Conservation (phyloP, 306 rosid species). For the Luffa aegyptiaca region DNA sequence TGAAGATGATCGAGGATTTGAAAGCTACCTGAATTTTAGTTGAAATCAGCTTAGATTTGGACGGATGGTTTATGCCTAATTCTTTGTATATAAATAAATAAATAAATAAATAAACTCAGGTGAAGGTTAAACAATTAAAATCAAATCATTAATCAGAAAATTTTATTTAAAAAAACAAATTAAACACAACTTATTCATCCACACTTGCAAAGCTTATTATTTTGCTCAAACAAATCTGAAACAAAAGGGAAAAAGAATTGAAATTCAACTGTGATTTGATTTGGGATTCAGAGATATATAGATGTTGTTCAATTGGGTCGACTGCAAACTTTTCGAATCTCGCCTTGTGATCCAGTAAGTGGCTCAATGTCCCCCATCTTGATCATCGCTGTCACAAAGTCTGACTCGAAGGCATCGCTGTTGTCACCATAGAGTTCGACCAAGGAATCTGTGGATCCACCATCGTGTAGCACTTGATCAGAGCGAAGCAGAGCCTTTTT, state of each 20-base stretch:
- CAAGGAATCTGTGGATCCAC: conserved; percentile 61
- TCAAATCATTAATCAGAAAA: background rate
- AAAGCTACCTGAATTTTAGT: too few relatives aligned
- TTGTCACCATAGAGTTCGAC: conserved; percentile 35
- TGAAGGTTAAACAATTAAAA: background rate
- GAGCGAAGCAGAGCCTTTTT: conserved; percentile 62
- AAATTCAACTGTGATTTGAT: too few relatives aligned
- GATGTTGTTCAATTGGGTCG: conserved; percentile 14
- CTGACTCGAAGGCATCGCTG: conserved; percentile 22
- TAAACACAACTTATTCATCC: background rate
- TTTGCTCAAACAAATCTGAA: background rate
- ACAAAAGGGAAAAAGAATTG: background rate
- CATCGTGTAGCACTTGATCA: conserved; percentile 52
- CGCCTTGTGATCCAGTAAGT: conserved; percentile 59
- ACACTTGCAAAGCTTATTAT: background rate
- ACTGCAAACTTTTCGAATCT: conserved; percentile 64
- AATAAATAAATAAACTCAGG: background rate
- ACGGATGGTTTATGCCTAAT: too few relatives aligned
- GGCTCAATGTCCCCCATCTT: conserved; percentile 69
- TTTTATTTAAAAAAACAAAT: too few relatives aligned
- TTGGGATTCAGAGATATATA: too few relatives aligned
- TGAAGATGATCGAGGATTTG: too few relatives aligned
- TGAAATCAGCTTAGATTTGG: too few relatives aligned
- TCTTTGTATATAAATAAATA: too few relatives aligned
- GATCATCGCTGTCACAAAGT: conserved; percentile 56